Percentiles rank a stretch among this genome's conserved stretches.
These are phyloP conservation scores for Urostyla sp. DNA, from an alignment of 73 alveolate species.

Conservation along the genomic window DNA sequence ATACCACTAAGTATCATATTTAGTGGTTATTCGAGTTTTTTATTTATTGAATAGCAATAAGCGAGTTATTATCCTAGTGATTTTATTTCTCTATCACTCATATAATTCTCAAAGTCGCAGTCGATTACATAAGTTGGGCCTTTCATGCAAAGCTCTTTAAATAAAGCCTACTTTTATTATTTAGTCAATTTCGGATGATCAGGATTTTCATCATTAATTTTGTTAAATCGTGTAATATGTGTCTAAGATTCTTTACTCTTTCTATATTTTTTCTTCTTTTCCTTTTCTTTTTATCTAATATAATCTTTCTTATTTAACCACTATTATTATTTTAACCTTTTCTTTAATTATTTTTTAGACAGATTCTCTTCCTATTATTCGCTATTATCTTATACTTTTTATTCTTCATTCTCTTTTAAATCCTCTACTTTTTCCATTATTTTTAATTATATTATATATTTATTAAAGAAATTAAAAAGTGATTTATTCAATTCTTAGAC, in stretches of 20 bases:
- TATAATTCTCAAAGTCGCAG: constrained; percentile 87
- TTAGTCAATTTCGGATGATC: constrained; percentile 46
- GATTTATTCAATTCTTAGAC: constrained; percentile 3
- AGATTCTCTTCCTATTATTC: constrained; percentile 61
- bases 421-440: no score
- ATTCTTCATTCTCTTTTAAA: background rate
- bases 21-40: constrained; percentile 79
- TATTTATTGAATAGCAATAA: constrained; percentile 81
- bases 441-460: background rate
- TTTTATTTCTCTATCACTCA: constrained; percentile 83
- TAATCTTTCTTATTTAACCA: constrained; percentile 64
- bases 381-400: background rate
- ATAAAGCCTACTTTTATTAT: constrained; percentile 57
- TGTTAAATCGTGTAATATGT: constrained; percentile 3
- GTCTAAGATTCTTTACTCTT: constrained; percentile 4
- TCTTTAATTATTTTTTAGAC: constrained; percentile 70
- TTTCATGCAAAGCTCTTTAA: constrained; percentile 25
- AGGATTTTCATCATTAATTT: constrained; percentile 12
- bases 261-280: constrained; percentile 40
- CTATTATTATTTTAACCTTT: constrained; percentile 67
- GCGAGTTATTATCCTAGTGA: constrained; percentile 82
- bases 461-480: background rate
- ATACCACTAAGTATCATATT: constrained; percentile 78
- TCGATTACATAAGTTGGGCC: constrained; percentile 86
- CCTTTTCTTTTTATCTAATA: constrained; percentile 62